Evolutionary conservation across 257 asterid species (phyloP), one percentile per base, ranked within the genome.

Genomic region (Solanum okadae): DNA sequence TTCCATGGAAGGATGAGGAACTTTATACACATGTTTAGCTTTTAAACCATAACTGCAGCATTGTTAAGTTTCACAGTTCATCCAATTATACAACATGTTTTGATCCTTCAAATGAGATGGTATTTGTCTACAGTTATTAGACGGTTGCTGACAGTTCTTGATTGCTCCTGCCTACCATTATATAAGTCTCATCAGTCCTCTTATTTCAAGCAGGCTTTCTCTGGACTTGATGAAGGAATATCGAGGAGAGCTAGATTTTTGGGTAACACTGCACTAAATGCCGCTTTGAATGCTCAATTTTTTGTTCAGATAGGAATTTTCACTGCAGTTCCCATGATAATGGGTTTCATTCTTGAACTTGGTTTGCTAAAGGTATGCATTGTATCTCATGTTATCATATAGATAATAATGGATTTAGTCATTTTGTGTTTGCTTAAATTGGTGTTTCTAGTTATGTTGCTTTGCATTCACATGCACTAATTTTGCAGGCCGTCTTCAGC

Each of bases 311-410:
- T 97, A 87, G 99, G 99, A 70, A 87, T 97, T 89, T 96, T 97
- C 91, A 97, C 99, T 52, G 99, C 99, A 37, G 98, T 97, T 72
- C 99, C 99, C 82, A 97, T 97, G 99, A 35, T 97, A 61, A 86
- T 97, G 98, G 99, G 99, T 70, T 97, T 97, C 89, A 95, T 97
- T 92, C 98, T 97, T 84, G 99, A 97, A 90, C 84, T 87, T 83
- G 99, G 99, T 49, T 92, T 97, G 92, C 91, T 97, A 89, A 94
- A 95, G 98, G 99, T 97, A 88, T 87, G 89, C n/a, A 22, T 67
- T 86, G 29, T 37, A 23, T 76, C 33, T 77, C 35, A 23, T 42
- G 63, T 42, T 56, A 59, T 52, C 68, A 56, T 86, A 37, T 87
- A 73, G n/a, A 86, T 27, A n/a, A 86, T 85, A 4, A 79, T 79